Base-by-base conservation (phyloP, 495 filamentous ascomycete species). In the Talaromyces proteolyticus region DNA sequence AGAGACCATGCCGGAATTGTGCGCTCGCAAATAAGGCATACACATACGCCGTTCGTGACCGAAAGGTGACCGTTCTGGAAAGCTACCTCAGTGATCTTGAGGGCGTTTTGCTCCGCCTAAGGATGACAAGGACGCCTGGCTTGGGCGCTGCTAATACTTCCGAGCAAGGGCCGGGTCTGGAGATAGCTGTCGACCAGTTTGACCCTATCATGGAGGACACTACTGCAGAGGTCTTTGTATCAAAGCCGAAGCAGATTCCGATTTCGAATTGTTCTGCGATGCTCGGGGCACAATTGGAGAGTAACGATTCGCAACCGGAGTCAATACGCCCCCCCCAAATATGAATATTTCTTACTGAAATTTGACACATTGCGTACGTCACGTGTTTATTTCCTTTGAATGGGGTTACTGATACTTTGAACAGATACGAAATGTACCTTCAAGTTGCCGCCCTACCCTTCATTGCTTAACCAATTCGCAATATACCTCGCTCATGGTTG, bases 381-480 rank as follows among this genome's bases (percentile, higher is more conserved):
- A 7, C 29, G 6, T 36, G 14, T 36, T 36, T 14, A 36, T 36
- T 36, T 7, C 29, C 7, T 6, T 36, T 36, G 29, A 6, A 7
- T 6, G 7, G 29, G 7, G 6, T 14, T 7, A 6, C 29, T 6
- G 29, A 14, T 7, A 36, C 6, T 36, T 36, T 36, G 29, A 7
- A 36, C 14, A 36, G 29, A 36, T 36, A 14, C 6, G 29, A 49
- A 20, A 19, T 17, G 36, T 40, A 0, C 36, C 36, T 23, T 36
- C 25, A 3, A 49, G 29, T 19, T 22, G 26, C 49, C 49, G 3
- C 49, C 49, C 18, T 44, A 52, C 22, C 29, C 49, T 6, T 52
- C 43, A 20, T 20, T 52, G 6, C 40, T 52, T n/a, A 25, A 34
- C 40, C 49, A 45, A 25, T 52, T 52, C 19, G 24, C 34, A 7